phyloP scores from a whole-genome alignment of 805 yeast species.

The Ogataea nonfermentans region DNA sequence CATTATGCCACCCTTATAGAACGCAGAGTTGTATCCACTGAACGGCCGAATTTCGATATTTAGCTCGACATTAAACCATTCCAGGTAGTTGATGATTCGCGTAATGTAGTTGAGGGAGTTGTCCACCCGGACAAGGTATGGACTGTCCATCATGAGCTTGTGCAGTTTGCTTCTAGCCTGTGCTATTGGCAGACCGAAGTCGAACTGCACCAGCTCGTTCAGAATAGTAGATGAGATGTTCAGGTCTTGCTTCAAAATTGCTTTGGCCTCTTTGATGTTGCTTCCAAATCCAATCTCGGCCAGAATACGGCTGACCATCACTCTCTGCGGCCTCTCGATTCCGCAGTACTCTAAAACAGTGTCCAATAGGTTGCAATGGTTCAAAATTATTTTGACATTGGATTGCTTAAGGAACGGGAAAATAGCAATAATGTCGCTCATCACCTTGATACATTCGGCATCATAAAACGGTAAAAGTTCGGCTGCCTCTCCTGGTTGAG shows the following conservation, averaged over 20 bases:
- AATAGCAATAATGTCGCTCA: conserved; percentile 65
- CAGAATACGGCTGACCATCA: conserved; percentile 65
- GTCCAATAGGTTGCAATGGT: conserved; percentile 79
- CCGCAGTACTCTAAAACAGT: conserved; percentile 79
- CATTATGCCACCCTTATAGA: conserved; percentile 81
- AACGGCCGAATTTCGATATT: conserved; percentile 69
- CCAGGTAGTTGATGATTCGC: conserved; percentile 53
- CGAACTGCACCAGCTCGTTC: conserved; percentile 78
- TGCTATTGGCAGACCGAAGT: conserved; percentile 69
- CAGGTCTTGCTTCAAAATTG: conserved; percentile 54
- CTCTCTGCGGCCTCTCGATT: conserved; percentile 68
- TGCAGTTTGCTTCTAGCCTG: conserved; percentile 60
- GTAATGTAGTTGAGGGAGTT: conserved; percentile 60
- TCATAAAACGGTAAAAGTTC: conserved; percentile 56
- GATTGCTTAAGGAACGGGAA: conserved; percentile 67
- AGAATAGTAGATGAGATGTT: conserved; percentile 78
- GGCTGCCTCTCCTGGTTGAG: conserved; percentile 33
- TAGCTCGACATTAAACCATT: conserved; percentile 53
- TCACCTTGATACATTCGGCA: conserved; percentile 83
- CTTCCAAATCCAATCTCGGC: conserved; percentile 74
- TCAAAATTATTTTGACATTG: conserved; percentile 60
- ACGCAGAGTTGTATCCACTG: conserved; percentile 76
- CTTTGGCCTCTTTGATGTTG: conserved; percentile 55
- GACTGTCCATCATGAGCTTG: conserved; percentile 73
- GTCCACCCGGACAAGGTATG: conserved; percentile 58